phyloP scores from a whole-genome alignment of 2,329 filamentous ascomycete genomes.

The Pseudocercospora cruenta region DNA sequence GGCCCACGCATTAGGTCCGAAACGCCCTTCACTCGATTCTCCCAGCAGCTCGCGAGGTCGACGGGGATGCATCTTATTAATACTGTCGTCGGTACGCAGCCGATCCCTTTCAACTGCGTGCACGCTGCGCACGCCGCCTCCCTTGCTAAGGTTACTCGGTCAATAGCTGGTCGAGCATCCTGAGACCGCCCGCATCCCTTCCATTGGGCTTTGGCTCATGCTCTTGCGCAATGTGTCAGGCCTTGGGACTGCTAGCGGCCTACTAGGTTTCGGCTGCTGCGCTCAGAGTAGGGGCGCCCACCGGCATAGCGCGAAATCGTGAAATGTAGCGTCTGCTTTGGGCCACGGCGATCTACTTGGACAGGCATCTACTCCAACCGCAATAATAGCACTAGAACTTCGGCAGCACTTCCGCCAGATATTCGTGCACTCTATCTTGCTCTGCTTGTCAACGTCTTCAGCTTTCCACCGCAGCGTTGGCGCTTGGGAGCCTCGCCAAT shows the following conservation, averaged over 20 bases:
- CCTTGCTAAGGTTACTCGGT: constrained; percentile 2
- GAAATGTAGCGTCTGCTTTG: too few relatives aligned
- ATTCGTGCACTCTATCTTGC: background rate
- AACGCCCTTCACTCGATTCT: background rate
- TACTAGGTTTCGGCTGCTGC: background rate
- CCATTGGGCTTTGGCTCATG: constrained; percentile 12
- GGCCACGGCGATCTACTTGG: background rate
- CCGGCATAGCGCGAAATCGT: too few relatives aligned
- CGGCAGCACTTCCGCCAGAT: background rate
- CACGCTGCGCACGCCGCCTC: constrained; percentile 12
- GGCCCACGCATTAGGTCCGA: constrained; percentile 19
- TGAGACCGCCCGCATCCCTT: constrained; percentile 6
- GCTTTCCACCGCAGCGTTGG: background rate
- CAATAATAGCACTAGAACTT: background rate
- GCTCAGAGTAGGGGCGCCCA: too few relatives aligned
- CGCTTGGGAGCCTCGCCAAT: background rate
- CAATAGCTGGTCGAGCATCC: constrained; percentile 2
- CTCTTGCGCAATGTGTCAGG: constrained; percentile 13
- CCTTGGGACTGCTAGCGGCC: background rate
- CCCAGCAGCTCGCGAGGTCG: background rate
- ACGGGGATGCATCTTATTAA: constrained; percentile 19
- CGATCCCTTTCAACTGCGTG: constrained; percentile 6
- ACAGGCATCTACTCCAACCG: background rate
- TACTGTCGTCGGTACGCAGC: constrained; percentile 7
- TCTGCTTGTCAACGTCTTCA: background rate